These are phyloP conservation scores for Leptographium procerum DNA, from an alignment of 2,329 filamentous ascomycete genomes.

Conservation along the genomic window DNA sequence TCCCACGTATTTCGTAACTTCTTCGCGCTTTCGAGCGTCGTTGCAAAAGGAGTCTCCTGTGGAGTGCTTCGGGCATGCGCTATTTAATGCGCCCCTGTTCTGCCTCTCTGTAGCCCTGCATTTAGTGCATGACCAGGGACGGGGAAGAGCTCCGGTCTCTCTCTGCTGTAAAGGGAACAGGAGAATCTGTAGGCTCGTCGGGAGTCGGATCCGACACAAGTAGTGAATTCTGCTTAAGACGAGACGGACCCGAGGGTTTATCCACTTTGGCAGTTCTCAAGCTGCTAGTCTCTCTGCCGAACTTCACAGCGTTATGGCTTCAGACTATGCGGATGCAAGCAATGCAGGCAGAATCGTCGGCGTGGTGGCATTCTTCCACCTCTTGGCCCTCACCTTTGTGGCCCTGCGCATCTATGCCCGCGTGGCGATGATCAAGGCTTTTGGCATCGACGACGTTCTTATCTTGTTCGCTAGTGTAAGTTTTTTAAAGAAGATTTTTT, in stretches of 20 bases:
- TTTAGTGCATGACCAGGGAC: too few species aligned
- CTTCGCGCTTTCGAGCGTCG: too few species aligned
- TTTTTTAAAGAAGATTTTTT: too few species aligned
- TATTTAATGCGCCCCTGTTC: too few species aligned
- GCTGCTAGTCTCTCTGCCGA: not conserved
- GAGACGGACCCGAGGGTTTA: not conserved
- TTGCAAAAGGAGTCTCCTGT: too few species aligned
- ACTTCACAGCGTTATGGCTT: not conserved
- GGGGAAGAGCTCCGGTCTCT: too few species aligned
- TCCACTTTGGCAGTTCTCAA: not conserved
- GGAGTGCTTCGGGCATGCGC: too few species aligned
- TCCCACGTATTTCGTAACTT: too few species aligned
- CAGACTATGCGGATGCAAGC: not conserved
- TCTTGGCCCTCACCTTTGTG: slow-evolving; percentile 3
- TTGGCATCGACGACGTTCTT: slow-evolving; percentile 3
- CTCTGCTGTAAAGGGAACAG: too few species aligned
- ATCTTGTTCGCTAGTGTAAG: not conserved
- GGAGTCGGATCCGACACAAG: not conserved
- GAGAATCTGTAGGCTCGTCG: not conserved
- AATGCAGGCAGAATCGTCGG: not conserved
- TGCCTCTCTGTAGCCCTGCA: too few species aligned
- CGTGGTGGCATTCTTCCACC: slow-evolving; percentile 1
- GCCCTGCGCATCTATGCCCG: slow-evolving; percentile 3
- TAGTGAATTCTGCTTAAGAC: not conserved
- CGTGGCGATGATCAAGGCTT: not conserved